Conservation (phyloP, 768 basidiomycete genomes). For the Calocera viscosa region DNA sequence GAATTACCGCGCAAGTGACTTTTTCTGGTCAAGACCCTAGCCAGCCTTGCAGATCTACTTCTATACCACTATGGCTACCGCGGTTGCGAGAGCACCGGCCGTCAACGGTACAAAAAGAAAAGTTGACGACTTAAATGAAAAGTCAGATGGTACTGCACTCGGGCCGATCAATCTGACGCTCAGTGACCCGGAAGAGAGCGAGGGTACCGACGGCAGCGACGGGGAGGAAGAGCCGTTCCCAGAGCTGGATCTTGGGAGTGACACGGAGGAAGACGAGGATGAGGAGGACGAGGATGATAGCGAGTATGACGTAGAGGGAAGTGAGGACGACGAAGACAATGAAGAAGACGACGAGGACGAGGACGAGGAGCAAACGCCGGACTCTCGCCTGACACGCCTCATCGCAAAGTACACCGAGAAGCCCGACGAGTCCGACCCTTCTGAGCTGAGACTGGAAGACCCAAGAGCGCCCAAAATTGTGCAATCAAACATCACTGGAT, state of each 20-base stretch:
- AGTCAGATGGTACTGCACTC: neutral
- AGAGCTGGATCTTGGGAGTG: slow-evolving; percentile 36
- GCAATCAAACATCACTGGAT: slow-evolving; percentile 71
- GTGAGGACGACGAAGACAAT: slow-evolving; percentile 30
- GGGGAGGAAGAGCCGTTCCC: slow-evolving; percentile 63
- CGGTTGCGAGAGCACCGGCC: neutral
- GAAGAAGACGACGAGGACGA: slow-evolving; percentile 36
- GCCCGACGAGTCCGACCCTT: slow-evolving; percentile 19
- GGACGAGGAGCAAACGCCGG: slow-evolving; percentile 23
- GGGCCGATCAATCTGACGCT: slow-evolving; percentile 2
- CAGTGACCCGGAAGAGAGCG: neutral
- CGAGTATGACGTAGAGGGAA: slow-evolving; percentile 28
- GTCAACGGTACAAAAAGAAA: neutral
- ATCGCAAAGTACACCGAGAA: slow-evolving; percentile 19
- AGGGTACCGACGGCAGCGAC: slow-evolving; percentile 35
- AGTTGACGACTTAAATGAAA: neutral
- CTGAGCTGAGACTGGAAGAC: slow-evolving; percentile 19
- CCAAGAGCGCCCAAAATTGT: slow-evolving; percentile 55
- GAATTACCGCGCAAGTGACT: neutral
- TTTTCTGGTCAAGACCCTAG: neutral
- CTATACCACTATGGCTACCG: neutral
- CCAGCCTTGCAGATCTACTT: neutral
- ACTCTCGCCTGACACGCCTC: slow-evolving; percentile 4
- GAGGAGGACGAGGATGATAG: slow-evolving; percentile 26
- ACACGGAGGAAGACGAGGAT: slow-evolving; percentile 21